Conservation (phyloP, 2,329 filamentous ascomycete genomes). For the Macrophomina pseudophaseolina region DNA sequence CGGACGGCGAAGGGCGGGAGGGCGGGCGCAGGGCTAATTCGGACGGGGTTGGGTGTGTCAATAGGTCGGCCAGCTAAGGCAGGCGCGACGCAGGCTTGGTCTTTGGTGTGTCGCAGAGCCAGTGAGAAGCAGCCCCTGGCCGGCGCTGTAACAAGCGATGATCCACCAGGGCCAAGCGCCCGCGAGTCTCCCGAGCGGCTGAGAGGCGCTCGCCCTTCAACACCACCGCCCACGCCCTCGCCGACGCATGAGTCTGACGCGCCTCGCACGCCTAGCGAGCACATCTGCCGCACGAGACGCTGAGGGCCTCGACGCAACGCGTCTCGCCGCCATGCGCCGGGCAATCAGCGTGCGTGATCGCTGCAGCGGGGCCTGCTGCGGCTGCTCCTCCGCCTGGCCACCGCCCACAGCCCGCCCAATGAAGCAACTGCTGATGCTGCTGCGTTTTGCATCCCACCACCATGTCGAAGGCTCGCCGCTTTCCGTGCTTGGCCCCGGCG, state of each 20-base stretch:
- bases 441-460: not conserved
- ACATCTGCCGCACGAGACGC: not conserved
- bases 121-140: not conserved
- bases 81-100: conserved; percentile 1
- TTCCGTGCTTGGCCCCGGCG: conserved; percentile 10
- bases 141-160: conserved; percentile 1
- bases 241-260: not conserved
- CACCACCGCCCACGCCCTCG: not conserved
- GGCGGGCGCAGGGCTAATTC: conserved; percentile 2
- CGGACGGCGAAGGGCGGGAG: not conserved
- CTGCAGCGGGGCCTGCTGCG: not conserved
- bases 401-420: conserved; percentile 4
- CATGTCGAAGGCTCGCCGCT: not conserved
- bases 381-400: conserved; percentile 8
- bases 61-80: conserved; percentile 22
- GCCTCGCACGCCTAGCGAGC: conserved; percentile 4
- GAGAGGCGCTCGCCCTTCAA: conserved; percentile 5
- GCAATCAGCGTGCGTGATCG: conserved; percentile 20
- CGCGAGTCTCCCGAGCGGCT: not conserved
- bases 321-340: conserved; percentile 7
- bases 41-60: not conserved
- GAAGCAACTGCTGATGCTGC: conserved; percentile 13
- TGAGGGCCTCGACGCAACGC: not conserved
- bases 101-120: conserved; percentile 1
- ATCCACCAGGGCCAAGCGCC: not conserved